These are phyloP conservation scores for Trichoderma simmonsii DNA, from an alignment of 2,329 filamentous ascomycete species.

Conservation along the genomic window DNA sequence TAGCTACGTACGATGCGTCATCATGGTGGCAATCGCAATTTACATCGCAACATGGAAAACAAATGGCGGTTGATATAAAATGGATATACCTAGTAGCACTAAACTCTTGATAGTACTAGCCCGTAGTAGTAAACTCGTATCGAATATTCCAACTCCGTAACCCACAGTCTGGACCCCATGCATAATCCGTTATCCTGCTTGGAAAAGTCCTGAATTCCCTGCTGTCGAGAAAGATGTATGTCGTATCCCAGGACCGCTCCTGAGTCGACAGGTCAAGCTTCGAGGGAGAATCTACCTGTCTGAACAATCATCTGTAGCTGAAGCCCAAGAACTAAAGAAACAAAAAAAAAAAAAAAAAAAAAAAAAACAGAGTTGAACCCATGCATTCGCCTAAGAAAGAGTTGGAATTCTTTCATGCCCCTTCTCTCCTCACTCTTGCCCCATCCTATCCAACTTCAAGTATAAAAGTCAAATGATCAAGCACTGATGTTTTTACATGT, in stretches of 20 bases:
- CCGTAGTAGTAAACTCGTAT: not conserved
- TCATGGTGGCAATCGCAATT: not conserved
- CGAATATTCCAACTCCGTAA: constrained; percentile 12
- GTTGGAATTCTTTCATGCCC: not conserved
- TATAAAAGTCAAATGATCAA: constrained; percentile 3
- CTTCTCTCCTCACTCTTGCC: not conserved
- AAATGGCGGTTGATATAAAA: not conserved
- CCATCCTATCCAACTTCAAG: not conserved
- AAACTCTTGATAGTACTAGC: not conserved
- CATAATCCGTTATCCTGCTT: constrained; percentile 27
- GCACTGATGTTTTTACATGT: constrained; percentile 9
- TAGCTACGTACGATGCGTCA: not conserved
- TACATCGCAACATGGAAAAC: not conserved
- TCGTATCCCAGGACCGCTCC: constrained; percentile 22
- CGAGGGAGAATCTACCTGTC: constrained; percentile 23
- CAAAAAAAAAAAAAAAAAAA: not conserved
- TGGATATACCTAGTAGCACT: not conserved
- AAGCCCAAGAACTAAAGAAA: constrained; percentile 8
- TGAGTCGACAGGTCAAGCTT: constrained; percentile 22
- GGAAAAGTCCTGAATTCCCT: constrained; percentile 15
- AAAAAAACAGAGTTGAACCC: not conserved
- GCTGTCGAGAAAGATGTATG: constrained; percentile 12
- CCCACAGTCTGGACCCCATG: constrained; percentile 19
- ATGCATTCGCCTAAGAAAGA: not conserved
- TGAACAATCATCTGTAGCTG: constrained; percentile 15